Conservation (phyloP, 208 protist genomes). For the Acanthamoeba castellanii region DNA sequence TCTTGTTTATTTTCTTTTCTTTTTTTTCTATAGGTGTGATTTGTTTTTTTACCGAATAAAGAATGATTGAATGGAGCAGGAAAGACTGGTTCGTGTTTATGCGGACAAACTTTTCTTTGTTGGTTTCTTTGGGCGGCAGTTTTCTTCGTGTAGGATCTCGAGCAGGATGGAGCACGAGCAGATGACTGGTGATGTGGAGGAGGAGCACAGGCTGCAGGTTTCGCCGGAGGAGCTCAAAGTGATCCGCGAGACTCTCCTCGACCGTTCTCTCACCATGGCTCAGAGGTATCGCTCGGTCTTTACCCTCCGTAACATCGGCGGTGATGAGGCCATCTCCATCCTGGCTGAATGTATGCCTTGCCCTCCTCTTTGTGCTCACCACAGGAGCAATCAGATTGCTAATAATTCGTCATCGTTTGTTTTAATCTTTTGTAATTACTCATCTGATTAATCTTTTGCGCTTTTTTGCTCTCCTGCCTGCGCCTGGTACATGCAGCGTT, state of each 20-base stretch:
- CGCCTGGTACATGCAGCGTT: conserved; percentile 66
- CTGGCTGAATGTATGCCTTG: conserved; percentile 68
- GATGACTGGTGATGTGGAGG: not conserved
- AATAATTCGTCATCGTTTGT: too few relatives aligned
- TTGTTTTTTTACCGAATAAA: not conserved
- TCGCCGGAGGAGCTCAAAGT: conserved; percentile 10
- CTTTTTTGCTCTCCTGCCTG: not conserved
- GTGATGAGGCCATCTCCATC: conserved; percentile 72
- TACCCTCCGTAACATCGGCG: conserved; percentile 85
- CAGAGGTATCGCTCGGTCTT: conserved; percentile 87
- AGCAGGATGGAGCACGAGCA: not conserved
- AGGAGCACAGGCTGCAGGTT: conserved; percentile 24
- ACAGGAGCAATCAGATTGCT: too few relatives aligned
- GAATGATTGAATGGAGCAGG: too few relatives aligned
- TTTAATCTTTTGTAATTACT: not conserved
- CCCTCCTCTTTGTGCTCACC: too few relatives aligned
- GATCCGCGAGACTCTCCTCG: not conserved
- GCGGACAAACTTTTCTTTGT: not conserved
- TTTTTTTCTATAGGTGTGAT: not conserved
- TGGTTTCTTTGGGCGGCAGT: not conserved
- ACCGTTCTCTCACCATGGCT: conserved; percentile 78
- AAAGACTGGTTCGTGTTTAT: too few relatives aligned
- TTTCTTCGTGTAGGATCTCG: not conserved
- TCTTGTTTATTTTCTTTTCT: not conserved
- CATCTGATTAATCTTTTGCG: not conserved